A percentile compares a stretch with the other conserved stretches of the same genome.
Conservation (phyloP, 1,284 basidiomycete genomes). For the Cutaneotrichosporon sp. region DNA sequence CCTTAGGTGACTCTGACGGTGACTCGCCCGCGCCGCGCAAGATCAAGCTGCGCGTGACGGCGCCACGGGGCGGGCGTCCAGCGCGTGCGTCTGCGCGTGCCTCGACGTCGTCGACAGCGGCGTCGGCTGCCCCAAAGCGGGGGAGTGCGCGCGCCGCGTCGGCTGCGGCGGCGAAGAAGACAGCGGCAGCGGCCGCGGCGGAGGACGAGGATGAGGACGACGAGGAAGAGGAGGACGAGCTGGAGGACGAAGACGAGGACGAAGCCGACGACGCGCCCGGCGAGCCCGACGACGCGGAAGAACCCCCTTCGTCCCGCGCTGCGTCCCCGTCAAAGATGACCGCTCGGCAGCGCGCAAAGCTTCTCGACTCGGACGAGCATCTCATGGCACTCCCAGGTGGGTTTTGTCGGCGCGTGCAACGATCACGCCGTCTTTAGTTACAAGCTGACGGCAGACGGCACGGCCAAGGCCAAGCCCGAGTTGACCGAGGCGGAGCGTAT, state of each 20-base stretch:
- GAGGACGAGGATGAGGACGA: slow-evolving; percentile 7
- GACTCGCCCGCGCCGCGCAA: slow-evolving; percentile 8
- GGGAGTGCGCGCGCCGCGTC: neutral
- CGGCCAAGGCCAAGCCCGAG: slow-evolving; percentile 57
- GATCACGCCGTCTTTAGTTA: no score
- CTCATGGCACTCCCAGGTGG: slow-evolving; percentile 23
- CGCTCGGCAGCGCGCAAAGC: slow-evolving; percentile 31
- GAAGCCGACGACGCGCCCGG: slow-evolving; percentile 4
- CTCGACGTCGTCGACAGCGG: neutral
- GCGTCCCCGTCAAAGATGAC: slow-evolving; percentile 31
- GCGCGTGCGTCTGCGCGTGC: neutral
- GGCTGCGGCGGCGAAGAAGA: neutral
- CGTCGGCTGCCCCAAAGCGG: neutral
- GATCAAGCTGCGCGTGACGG: slow-evolving; percentile 10
- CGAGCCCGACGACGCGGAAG: slow-evolving; percentile 12
- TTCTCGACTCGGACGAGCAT: slow-evolving; percentile 14
- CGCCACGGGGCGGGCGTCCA: neutral
- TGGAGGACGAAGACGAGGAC: slow-evolving; percentile 4
- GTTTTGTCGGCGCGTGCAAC: neutral
- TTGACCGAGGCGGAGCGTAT: slow-evolving; percentile 77
- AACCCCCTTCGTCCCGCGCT: slow-evolving; percentile 7
- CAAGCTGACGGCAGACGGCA: slow-evolving; percentile 51
- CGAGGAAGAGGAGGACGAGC: slow-evolving; percentile 19
- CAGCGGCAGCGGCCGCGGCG: slow-evolving; percentile 4
- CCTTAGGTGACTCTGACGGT: slow-evolving; percentile 13